Evolutionary conservation across 495 filamentous ascomycete genomes (phyloP).

Genomic region (Rusavskia elegans): DNA sequence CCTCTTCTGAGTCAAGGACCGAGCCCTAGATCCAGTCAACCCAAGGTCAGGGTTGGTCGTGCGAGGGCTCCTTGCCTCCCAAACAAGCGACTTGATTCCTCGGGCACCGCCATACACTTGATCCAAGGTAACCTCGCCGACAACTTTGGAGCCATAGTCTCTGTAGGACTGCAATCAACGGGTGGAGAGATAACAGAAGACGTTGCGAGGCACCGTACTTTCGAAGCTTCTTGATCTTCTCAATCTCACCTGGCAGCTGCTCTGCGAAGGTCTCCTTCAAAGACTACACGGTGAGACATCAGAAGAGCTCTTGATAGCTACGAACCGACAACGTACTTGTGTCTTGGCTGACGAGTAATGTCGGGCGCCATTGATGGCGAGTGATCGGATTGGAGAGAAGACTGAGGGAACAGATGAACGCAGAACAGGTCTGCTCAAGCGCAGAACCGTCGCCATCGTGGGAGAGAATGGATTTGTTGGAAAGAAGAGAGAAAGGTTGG

Average conservation of each 20-base stretch:
- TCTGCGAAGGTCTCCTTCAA: constrained; percentile 98
- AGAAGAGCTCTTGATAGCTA: constrained; percentile 15
- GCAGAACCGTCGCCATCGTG: constrained; percentile 61
- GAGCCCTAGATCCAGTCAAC: constrained; percentile 44
- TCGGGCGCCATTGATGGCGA: constrained; percentile 63
- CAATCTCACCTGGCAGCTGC: constrained; percentile 84
- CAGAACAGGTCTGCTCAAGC: constrained; percentile 59
- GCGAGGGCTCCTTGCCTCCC: constrained; percentile 51
- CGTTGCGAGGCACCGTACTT: constrained; percentile 44
- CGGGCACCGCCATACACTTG: constrained; percentile 98
- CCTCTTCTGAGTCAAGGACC: constrained; percentile 94
- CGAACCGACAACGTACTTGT: constrained; percentile 41
- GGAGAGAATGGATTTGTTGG: constrained; percentile 14
- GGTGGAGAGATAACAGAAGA: not conserved
- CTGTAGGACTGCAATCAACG: constrained; percentile 23
- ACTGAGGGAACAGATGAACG: constrained; percentile 51
- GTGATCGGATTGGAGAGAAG: constrained; percentile 40
- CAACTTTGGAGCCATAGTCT: constrained; percentile 83
- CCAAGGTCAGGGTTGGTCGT: not conserved
- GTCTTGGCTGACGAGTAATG: constrained; percentile 78
- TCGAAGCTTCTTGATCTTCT: constrained; percentile 95
- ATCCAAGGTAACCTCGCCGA: constrained; percentile 97
- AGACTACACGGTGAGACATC: constrained; percentile 40
- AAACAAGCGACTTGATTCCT: constrained; percentile 95
- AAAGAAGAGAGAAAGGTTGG: constrained; percentile 2